Evolutionary conservation across 768 basidiomycete species (phyloP).

Genomic region (Amanita subjunquillea): DNA sequence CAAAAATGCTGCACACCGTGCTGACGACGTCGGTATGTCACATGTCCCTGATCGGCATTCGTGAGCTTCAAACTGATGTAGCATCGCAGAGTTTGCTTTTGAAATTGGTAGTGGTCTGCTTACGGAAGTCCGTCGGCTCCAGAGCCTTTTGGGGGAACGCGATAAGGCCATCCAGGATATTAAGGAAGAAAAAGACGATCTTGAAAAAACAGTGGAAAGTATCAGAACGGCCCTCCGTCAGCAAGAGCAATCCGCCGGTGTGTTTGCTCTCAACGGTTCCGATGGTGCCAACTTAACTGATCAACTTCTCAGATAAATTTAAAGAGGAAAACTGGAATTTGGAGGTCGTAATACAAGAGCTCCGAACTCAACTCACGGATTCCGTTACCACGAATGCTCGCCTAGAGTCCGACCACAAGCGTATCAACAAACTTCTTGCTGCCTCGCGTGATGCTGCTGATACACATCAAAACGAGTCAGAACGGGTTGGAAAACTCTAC

Average conservation of each 20-base stretch:
- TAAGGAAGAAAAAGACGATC: slow-evolving; percentile 86
- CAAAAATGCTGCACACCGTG: slow-evolving; percentile 85
- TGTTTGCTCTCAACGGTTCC: slow-evolving; percentile 13
- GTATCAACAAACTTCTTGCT: slow-evolving; percentile 66
- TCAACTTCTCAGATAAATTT: slow-evolving; percentile 60
- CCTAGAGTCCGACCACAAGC: slow-evolving; percentile 75
- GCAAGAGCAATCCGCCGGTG: slow-evolving; percentile 76
- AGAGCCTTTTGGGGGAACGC: slow-evolving; percentile 82
- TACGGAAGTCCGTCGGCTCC: slow-evolving; percentile 85
- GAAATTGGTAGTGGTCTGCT: slow-evolving; percentile 92
- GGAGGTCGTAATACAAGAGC: slow-evolving; percentile 85
- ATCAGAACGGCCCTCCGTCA: slow-evolving; percentile 64
- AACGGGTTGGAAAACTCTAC: slow-evolving; percentile 50
- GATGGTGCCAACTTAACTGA: slow-evolving; percentile 5
- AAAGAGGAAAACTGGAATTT: slow-evolving; percentile 99
- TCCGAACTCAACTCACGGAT: slow-evolving; percentile 59
- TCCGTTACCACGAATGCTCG: slow-evolving; percentile 56
- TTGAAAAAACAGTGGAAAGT: slow-evolving; percentile 70
- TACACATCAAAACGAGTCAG: slow-evolving; percentile 77
- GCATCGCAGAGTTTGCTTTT: slow-evolving; percentile 80
- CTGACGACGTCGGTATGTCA: slow-evolving; percentile 77
- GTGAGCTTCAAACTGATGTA: slow-evolving; percentile 9
- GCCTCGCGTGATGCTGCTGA: slow-evolving; percentile 68
- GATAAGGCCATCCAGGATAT: slow-evolving; percentile 89
- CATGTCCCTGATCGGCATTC: background rate